Evolutionary conservation across 257 asterid species (phyloP).

Genomic region (Solanum rostratum): DNA sequence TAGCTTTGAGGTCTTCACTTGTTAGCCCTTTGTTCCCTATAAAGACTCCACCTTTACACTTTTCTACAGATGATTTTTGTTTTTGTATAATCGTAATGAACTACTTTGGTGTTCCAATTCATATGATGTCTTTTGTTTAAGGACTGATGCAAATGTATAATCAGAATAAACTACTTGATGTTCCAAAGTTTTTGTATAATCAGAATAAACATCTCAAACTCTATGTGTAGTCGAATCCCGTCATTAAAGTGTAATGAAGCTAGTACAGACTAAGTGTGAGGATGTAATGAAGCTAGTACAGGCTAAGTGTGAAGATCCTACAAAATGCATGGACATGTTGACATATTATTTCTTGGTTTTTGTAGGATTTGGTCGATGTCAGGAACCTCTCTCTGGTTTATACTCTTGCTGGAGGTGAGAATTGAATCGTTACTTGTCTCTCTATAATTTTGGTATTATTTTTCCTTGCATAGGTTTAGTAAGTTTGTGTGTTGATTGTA

Average conservation of each 20-base stretch:
- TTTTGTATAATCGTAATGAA: background rate
- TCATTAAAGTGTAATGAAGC: background rate
- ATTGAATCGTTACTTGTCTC: background rate
- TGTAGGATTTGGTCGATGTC: constrained; percentile 69
- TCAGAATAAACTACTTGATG: background rate
- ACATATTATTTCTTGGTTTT: background rate
- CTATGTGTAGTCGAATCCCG: background rate
- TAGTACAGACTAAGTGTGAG: background rate
- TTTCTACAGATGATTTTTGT: background rate
- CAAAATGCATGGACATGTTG: background rate
- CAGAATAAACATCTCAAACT: background rate
- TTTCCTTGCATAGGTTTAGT: background rate
- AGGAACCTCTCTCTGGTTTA: constrained; percentile 90
- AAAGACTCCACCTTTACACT: background rate
- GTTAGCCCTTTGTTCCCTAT: background rate
- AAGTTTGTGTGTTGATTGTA: constrained; percentile 6
- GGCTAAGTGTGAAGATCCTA: background rate
- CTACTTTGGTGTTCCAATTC: background rate
- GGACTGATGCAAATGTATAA: background rate
- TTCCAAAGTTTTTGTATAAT: background rate
- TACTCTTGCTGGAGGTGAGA: constrained; percentile 84
- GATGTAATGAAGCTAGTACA: background rate
- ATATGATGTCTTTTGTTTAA: background rate
- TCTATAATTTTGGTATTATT: background rate
- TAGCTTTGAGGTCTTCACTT: constrained; percentile 61